phyloP scores from a whole-genome alignment of 305 asterid genomes.

The Fraxinus ornus region DNA sequence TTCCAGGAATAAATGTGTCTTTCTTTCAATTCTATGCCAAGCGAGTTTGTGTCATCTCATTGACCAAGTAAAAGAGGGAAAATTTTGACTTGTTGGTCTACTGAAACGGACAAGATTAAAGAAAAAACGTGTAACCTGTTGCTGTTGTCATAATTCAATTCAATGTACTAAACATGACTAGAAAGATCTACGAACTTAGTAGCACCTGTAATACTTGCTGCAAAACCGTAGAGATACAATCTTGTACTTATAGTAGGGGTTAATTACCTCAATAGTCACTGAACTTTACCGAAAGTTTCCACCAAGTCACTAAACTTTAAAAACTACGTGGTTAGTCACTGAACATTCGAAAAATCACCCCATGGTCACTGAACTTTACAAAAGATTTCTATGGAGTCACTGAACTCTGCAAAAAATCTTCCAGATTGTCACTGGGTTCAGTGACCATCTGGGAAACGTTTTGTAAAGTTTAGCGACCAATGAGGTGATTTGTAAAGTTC shows the following conservation, averaged over 20 bases:
- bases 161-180: background rate
- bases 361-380: too few species aligned
- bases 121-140: background rate
- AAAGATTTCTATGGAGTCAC: too few species aligned
- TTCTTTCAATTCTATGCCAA: background rate
- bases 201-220: background rate
- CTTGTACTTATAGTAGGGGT: background rate
- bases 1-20: background rate
- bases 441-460: too few species aligned
- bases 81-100: background rate
- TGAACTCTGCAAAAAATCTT: too few species aligned
- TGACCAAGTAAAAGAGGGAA: background rate
- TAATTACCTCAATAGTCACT: too few species aligned
- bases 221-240: background rate
- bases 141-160: background rate
- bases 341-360: too few species aligned
- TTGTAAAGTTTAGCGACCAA: too few species aligned
- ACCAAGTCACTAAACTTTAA: too few species aligned
- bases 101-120: background rate
- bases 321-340: too few species aligned
- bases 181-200: background rate
- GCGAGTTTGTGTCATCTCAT: background rate
- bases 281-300: too few species aligned
- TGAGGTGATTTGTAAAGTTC: too few species aligned
- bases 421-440: too few species aligned